Evolutionary conservation across 192 early-diverging fungal genomes (phyloP).

Genomic region (Thamnidium elegans): DNA sequence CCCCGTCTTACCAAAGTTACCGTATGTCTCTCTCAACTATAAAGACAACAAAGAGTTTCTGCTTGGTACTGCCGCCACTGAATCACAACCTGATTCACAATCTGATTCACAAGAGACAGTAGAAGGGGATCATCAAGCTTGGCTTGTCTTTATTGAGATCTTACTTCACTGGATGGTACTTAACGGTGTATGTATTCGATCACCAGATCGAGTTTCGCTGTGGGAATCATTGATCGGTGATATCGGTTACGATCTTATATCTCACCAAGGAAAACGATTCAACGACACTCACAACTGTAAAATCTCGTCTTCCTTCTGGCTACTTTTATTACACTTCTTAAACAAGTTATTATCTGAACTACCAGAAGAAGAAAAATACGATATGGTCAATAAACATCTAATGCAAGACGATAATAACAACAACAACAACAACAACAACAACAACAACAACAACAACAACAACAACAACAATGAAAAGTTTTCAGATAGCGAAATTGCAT

Average conservation of each 20-base stretch:
- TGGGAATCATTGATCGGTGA: conserved; percentile 29
- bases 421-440: too few species aligned
- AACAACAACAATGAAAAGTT: too few species aligned
- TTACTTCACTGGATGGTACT: conserved; percentile 53
- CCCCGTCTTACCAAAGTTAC: background rate
- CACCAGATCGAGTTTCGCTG: background rate
- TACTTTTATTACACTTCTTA: conserved; percentile 20
- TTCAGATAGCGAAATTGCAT: background rate
- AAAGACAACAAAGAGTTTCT: background rate
- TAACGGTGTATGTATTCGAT: conserved; percentile 25
- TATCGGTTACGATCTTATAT: background rate
- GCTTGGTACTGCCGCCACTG: background rate
- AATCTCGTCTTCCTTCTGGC: conserved; percentile 23
- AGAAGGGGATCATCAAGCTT: conserved; percentile 21
- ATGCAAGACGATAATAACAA: conserved; percentile 12
- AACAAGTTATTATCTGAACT: conserved; percentile 18
- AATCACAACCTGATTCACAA: background rate
- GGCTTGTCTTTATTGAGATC: conserved; percentile 48
- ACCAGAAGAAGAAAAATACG: conserved; percentile 19
- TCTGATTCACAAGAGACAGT: background rate
- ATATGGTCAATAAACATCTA: conserved; percentile 24
- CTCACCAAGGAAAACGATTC: background rate
- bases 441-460: too few species aligned
- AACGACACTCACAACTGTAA: conserved; percentile 1
- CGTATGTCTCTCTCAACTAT: background rate